These are phyloP conservation scores for Hyphopichia fennica DNA, from an alignment of 1,139 yeast genomes.

Conservation along the genomic window DNA sequence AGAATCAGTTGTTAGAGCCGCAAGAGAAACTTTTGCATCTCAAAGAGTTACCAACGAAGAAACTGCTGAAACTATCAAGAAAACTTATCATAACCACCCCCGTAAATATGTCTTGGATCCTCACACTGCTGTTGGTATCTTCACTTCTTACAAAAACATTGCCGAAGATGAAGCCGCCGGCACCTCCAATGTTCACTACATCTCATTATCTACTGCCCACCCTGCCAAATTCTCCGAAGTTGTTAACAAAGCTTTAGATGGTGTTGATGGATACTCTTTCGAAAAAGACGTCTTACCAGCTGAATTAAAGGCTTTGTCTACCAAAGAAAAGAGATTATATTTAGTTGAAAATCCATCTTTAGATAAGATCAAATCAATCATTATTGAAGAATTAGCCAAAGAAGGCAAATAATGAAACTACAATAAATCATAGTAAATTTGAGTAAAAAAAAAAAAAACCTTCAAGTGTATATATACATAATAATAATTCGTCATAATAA, in stretches of 20 bases:
- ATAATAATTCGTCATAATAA: neutral
- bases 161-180: constrained; percentile 41
- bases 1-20: constrained; percentile 60
- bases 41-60: constrained; percentile 77
- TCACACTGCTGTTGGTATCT: constrained; percentile 93
- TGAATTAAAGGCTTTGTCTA: constrained; percentile 72
- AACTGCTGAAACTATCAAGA: constrained; percentile 74
- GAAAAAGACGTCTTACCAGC: constrained; percentile 87
- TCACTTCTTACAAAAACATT: constrained; percentile 66
- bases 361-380: constrained; percentile 70
- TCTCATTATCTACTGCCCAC: constrained; percentile 94
- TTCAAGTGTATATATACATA: neutral
- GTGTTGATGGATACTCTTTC: constrained; percentile 72
- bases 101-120: constrained; percentile 89
- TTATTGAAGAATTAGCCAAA: constrained; percentile 64
- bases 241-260: constrained; percentile 74
- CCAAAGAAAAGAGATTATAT: constrained; percentile 73
- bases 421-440: neutral
- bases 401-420: constrained; percentile 25
- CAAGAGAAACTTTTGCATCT: constrained; percentile 70
- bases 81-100: constrained; percentile 58
- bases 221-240: constrained; percentile 98
- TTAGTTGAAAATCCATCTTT: constrained; percentile 74
- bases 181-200: constrained; percentile 48
- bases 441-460: neutral